These are phyloP conservation scores for Phascolomyces articulosus DNA, from an alignment of 371 early-diverging fungal species.

Conservation along the genomic window DNA sequence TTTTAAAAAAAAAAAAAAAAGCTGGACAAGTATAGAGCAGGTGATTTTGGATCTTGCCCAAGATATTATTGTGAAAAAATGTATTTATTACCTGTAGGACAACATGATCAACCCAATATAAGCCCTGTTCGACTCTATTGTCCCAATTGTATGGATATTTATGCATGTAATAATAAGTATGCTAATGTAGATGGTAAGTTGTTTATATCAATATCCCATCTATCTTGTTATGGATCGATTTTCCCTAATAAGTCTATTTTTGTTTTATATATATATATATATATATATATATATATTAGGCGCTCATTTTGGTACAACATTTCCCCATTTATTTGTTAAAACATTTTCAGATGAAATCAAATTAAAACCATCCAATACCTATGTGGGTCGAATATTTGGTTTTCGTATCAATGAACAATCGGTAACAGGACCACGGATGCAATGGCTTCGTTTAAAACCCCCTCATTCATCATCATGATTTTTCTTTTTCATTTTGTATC, in stretches of 20 bases:
- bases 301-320: constrained; percentile 95
- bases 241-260: not conserved
- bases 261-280: too few relatives aligned
- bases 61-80: constrained; percentile 75
- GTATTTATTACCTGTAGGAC: constrained; percentile 82
- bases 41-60: constrained; percentile 87
- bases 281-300: constrained; percentile 33
- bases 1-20: constrained; percentile 16
- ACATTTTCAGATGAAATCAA: constrained; percentile 78
- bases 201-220: not conserved
- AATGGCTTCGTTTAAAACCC: constrained; percentile 69
- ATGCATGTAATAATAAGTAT: constrained; percentile 71
- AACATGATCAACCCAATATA: constrained; percentile 68
- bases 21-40: constrained; percentile 71
- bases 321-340: constrained; percentile 91
- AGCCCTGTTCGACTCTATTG: constrained; percentile 78
- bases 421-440: constrained; percentile 70
- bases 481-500: too few relatives aligned
- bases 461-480: constrained; percentile 4
- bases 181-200: constrained; percentile 77
- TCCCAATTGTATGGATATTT: constrained; percentile 87
- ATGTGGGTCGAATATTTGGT: constrained; percentile 80
- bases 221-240: not conserved
- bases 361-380: constrained; percentile 44
- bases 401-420: constrained; percentile 70